Evolutionary conservation across 176 grass and related monocot genomes (phyloP), one percentile per base, ranked within the genome.

Genomic region (Aegilops tauschii): DNA sequence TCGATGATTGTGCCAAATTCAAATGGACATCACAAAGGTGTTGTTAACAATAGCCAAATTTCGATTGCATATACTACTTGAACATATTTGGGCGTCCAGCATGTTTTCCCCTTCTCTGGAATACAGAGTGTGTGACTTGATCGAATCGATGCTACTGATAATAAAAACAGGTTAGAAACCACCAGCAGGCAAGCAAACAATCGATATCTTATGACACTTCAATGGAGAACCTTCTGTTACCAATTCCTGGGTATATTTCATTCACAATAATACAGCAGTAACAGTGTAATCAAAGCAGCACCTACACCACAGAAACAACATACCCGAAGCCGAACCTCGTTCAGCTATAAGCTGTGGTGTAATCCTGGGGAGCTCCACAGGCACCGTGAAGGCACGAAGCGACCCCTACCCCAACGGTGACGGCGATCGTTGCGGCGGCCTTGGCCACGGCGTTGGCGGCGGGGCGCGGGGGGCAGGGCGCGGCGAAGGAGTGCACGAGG

Each of bases 221-320:
- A 69, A 78, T 49, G 28, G 2, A 20, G 37, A 69, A 3, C 23
- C 58, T 79, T 87, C 25, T 75, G 3, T 6, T 12, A 9, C 17
- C 68, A 39, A 70, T 77, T 52, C 29, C 17, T 73, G 11, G 28
- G 13, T 40, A 50, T 9, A 52, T 37, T 50, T 20, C 37, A 6
- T 87, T 66, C 14, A 40, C 37, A 50, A 6, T 49, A 18, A 65
- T 54, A 45, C n/a, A 61, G 20, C 35, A 28, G 32, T 1, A 28
- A 47, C 23, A 56, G 11, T 47, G 44, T 5, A 66, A 9, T 56
- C 16, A 16, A 83, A 47, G 61, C 28, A 32, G 1, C 31, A 69
- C 5, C 9, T 58, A 39, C 35, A 82, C 13, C 80, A 73, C 68
- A 87, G 25, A 9, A 81, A 79, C 39, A 71, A 69, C 59, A 66